Conservation (phyloP, 805 yeast genomes). For the Lipomyces oligophaga region DNA sequence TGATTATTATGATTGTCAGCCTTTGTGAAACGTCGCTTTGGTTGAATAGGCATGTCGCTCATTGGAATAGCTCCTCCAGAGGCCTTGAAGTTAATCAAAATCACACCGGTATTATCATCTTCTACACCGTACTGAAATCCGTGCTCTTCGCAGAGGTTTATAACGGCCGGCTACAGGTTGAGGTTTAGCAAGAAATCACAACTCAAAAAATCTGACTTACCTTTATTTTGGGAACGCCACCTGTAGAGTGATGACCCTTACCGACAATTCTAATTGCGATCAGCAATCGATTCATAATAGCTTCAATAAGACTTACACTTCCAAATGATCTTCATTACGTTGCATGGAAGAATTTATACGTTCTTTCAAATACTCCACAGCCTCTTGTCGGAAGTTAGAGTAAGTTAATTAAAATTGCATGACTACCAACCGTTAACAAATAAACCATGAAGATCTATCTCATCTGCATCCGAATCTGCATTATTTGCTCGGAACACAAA, state of each 20-base stretch:
- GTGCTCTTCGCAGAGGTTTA: slow-evolving; percentile 65
- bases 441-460: slow-evolving; percentile 90
- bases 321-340: slow-evolving; percentile 57
- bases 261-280: slow-evolving; percentile 64
- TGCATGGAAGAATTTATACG: slow-evolving; percentile 63
- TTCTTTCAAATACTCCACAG: slow-evolving; percentile 67
- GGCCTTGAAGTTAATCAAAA: slow-evolving; percentile 60
- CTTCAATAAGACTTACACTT: slow-evolving; percentile 45
- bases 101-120: slow-evolving; percentile 72
- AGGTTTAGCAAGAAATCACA: neutral
- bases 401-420: neutral
- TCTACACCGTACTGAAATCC: slow-evolving; percentile 60
- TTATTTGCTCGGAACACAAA: slow-evolving; percentile 85
- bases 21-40: slow-evolving; percentile 39
- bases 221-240: slow-evolving; percentile 79
- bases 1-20: slow-evolving; percentile 27
- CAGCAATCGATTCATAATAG: neutral
- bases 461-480: slow-evolving; percentile 77
- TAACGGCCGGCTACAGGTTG: slow-evolving; percentile 63
- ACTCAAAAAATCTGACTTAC: neutral
- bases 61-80: slow-evolving; percentile 37
- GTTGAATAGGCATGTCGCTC: slow-evolving; percentile 22
- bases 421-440: slow-evolving; percentile 52
- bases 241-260: slow-evolving; percentile 78
- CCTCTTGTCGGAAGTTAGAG: slow-evolving; percentile 47